These are phyloP conservation scores for Rhizophora apiculata DNA, from an alignment of 345 rosid species.

Conservation along the genomic window DNA sequence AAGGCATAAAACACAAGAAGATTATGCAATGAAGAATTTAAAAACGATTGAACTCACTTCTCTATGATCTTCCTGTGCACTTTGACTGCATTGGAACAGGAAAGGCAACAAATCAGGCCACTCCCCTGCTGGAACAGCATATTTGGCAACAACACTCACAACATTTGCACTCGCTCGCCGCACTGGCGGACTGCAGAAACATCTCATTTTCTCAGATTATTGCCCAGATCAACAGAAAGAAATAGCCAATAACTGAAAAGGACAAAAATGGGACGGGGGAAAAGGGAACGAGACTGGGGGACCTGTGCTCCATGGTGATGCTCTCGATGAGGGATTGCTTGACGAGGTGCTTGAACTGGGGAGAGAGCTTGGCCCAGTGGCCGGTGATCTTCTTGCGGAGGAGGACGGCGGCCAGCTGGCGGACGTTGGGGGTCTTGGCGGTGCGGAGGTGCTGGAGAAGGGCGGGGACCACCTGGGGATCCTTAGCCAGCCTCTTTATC, in stretches of 20 bases:
- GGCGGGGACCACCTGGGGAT: conserved; percentile 97
- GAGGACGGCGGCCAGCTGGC: conserved; percentile 98
- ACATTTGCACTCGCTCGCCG: conserved; percentile 98
- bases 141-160: conserved; percentile 88
- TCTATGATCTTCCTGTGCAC: conserved; percentile 93
- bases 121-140: conserved; percentile 93
- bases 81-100: conserved; percentile 92
- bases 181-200: conserved; percentile 66
- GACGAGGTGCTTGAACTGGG: conserved; percentile 72
- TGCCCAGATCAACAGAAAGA: not conserved
- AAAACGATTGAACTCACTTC: conserved; percentile 50
- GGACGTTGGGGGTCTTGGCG: conserved; percentile 97
- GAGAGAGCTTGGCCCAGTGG: conserved; percentile 95
- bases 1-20: not conserved
- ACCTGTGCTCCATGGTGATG: conserved; percentile 95
- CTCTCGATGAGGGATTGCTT: conserved; percentile 89
- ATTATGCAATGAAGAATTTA: not conserved
- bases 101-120: conserved; percentile 93
- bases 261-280: too few species aligned
- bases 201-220: not conserved
- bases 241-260: not conserved
- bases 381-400: conserved; percentile 98
- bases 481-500: conserved; percentile 89
- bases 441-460: conserved; percentile 97
- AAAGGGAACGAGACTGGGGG: not conserved